A percentile compares a stretch with the other conserved stretches of the same genome.
Conservation (phyloP, 768 basidiomycete species). For the Macrolepiota albuminosa region DNA sequence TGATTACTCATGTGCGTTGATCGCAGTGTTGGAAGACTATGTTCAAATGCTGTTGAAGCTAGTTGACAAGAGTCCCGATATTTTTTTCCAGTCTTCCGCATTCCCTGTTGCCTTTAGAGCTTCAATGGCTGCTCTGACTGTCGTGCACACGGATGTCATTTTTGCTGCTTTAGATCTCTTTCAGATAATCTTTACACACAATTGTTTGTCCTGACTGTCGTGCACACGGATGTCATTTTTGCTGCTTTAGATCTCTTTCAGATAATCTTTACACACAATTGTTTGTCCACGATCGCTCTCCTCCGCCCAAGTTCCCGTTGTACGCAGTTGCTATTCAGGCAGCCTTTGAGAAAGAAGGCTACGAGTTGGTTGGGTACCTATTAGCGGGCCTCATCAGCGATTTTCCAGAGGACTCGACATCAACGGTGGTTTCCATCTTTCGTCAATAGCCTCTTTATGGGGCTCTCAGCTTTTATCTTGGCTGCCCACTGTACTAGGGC, state of each 20-base stretch:
- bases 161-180: constrained; percentile 82
- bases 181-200: constrained; percentile 69
- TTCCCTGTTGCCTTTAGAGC: constrained; percentile 78
- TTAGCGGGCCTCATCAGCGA: constrained; percentile 78
- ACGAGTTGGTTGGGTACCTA: constrained; percentile 61
- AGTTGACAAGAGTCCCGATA: constrained; percentile 61
- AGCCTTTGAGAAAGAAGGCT: constrained; percentile 67
- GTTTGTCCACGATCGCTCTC: constrained; percentile 38
- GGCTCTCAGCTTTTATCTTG: constrained; percentile 63
- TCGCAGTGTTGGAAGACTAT: constrained; percentile 90
- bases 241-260: constrained; percentile 79
- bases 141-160: constrained; percentile 78
- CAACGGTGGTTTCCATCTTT: constrained; percentile 73
- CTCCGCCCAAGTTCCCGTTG: constrained; percentile 55
- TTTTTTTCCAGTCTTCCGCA: constrained; percentile 72
- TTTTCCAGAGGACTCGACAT: constrained; percentile 82
- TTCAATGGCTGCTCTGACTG: constrained; percentile 71
- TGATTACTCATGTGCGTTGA: background rate
- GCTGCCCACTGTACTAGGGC: constrained; percentile 68
- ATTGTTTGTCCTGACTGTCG: constrained; percentile 72
- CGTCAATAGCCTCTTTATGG: constrained; percentile 67
- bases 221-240: constrained; percentile 79
- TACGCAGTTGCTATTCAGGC: constrained; percentile 60
- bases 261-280: constrained; percentile 70
- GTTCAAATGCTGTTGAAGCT: constrained; percentile 73